Evolutionary conservation across 148 eudicot genomes (phyloP).

Genomic region (Chenopodium formosanum): DNA sequence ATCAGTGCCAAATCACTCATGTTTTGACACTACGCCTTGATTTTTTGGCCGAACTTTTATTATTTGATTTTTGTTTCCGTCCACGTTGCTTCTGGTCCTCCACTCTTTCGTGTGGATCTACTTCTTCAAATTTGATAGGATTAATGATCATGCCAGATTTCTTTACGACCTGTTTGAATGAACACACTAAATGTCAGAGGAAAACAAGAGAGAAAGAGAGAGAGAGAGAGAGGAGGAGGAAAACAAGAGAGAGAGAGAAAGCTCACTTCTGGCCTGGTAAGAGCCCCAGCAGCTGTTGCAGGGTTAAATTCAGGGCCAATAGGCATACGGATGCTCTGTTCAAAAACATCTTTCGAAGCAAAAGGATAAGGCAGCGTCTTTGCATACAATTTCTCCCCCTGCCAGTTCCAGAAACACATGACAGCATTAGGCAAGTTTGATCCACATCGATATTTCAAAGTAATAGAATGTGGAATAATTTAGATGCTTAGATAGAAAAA

Average conservation of each 20-base stretch:
- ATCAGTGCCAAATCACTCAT: neutral
- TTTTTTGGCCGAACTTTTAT: slow-evolving; percentile 32
- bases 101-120: slow-evolving; percentile 52
- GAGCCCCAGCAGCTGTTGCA: slow-evolving; percentile 55
- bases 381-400: slow-evolving; percentile 75
- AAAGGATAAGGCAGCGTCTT: slow-evolving; percentile 75
- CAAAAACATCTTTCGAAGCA: slow-evolving; percentile 65
- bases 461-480: neutral
- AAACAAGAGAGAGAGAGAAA: neutral
- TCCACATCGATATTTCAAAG: neutral
- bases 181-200: slow-evolving; percentile 19
- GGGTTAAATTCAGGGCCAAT: slow-evolving; percentile 96
- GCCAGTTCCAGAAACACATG: slow-evolving; percentile 24
- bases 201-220: no score
- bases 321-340: slow-evolving; percentile 77
- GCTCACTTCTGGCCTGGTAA: slow-evolving; percentile 84
- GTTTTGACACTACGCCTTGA: slow-evolving; percentile 2
- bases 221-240: neutral
- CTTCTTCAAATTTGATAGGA: slow-evolving; percentile 71
- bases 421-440: neutral
- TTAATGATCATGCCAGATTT: slow-evolving; percentile 72
- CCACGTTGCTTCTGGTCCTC: slow-evolving; percentile 44
- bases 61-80: slow-evolving; percentile 33
- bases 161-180: slow-evolving; percentile 71
- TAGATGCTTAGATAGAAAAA: neutral